Base-by-base conservation (phyloP, 1,284 basidiomycete genomes). In the Microbotryum intermedium region DNA sequence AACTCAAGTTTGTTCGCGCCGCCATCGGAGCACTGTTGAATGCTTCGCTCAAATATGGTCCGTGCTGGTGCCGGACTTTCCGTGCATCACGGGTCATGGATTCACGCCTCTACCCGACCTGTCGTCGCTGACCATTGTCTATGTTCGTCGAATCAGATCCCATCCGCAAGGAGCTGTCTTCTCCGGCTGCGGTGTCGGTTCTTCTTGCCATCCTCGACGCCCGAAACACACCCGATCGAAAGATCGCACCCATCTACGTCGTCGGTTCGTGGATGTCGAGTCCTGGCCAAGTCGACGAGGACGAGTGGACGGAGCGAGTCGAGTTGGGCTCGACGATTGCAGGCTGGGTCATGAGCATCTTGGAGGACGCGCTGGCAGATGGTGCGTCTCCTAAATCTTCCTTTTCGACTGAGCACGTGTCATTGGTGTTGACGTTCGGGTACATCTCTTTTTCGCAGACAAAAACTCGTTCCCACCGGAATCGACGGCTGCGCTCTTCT, bases 1-100 rank as follows among this genome's bases (percentile, higher is more conserved):
- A 61, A 25, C 79, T 90, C 45, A 85, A 82, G 70, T 77, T 90
- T 59, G 78, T 90, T 55, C 83, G 84, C 70, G 89, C 87, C 5
- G 81, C 86, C 5, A 81, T 90, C 58, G 90, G 89, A 4, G 84
- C 86, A 8, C 77, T 92, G 29, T 74, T 92, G 53, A 92, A 92
- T 70, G 82, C 84, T 23, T 84, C 85, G 66, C 78, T 91, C 57
- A 84, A 83, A 55, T 89, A 84, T 72, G 84, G 88, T 87, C 64
- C 55, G 81, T 72, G 28, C 16, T 50, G 34, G 34, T 39, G 34
- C 11, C 6, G 2, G 11, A 6, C 18, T 11, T 6, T 39, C 34
- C 34, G 13, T 30, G 29, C 5, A 10, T 18, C 18, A 39, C 34
- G 1, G 34, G 18, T 39, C 13, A 16, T 4, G n/a, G n/a, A n/a